A percentile compares a stretch with the other conserved stretches of the same genome.
Conservation (phyloP, 495 filamentous ascomycete species). For the Tuber indicum region DNA sequence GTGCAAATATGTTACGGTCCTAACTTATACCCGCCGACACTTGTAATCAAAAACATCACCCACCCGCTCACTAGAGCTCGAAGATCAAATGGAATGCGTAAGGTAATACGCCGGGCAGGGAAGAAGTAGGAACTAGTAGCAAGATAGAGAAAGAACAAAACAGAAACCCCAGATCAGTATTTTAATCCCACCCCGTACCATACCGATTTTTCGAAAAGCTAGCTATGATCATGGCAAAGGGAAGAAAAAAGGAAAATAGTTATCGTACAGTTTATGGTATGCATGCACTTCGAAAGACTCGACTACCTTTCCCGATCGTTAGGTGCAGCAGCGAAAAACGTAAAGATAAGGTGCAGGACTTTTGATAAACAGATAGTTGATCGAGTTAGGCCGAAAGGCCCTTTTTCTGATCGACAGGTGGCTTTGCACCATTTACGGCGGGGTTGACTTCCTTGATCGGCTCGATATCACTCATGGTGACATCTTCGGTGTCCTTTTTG, state of each 20-base stretch:
- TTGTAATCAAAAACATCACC: not conserved
- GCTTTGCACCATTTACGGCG: not conserved
- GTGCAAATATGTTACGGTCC: not conserved
- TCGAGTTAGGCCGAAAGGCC: not conserved
- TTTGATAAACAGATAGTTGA: not conserved
- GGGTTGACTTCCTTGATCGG: not conserved
- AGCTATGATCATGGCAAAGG: conserved; percentile 3
- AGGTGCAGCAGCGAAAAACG: not conserved
- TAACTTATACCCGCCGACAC: not conserved
- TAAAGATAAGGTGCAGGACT: not conserved
- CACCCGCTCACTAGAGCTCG: not conserved
- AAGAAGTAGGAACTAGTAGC: not conserved
- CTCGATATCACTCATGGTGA: conserved; percentile 1
- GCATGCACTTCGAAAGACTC: not conserved
- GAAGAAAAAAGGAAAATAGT: conserved; percentile 12
- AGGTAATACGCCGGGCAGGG: not conserved
- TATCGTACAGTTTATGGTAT: conserved; percentile 30
- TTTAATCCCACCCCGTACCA: not conserved
- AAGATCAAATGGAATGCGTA: not conserved
- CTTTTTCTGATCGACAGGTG: not conserved
- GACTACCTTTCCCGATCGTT: not conserved
- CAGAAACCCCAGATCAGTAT: not conserved
- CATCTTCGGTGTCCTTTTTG: not conserved
- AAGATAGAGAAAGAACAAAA: not conserved
- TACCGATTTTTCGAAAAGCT: not conserved